Evolutionary conservation across 768 basidiomycete genomes (phyloP).

Genomic region (Mycena metata): DNA sequence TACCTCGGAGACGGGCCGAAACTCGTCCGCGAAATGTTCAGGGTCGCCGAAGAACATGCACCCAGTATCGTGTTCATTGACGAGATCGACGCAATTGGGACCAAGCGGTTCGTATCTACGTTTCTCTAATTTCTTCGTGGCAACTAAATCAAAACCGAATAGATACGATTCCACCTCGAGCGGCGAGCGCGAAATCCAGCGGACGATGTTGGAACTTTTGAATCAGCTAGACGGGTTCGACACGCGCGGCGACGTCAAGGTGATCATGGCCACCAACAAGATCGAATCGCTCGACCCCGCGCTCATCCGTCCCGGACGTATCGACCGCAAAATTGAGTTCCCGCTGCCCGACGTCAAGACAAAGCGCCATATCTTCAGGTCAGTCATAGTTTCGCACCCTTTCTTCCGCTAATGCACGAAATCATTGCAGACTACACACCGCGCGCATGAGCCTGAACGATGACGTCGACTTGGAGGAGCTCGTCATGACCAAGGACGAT

Average conservation of each 20-base stretch:
- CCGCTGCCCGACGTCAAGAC: conserved; percentile 98
- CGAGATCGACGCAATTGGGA: conserved; percentile 98
- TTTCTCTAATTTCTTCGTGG: neutral
- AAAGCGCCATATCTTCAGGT: conserved; percentile 98
- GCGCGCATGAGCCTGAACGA: conserved; percentile 91
- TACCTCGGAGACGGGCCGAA: conserved; percentile 99
- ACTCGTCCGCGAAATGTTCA: conserved; percentile 96
- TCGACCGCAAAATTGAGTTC: conserved; percentile 99
- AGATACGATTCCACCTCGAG: conserved; percentile 99
- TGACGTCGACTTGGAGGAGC: conserved; percentile 96
- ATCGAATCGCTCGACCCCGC: conserved; percentile 98
- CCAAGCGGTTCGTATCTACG: conserved; percentile 82
- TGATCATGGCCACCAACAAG: conserved; percentile 99
- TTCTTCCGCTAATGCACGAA: conserved; percentile 23
- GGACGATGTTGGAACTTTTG: conserved; percentile 98
- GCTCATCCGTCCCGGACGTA: conserved; percentile 97
- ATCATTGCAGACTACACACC: conserved; percentile 81
- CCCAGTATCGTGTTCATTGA: conserved; percentile 99
- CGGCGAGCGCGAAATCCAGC: conserved; percentile 98
- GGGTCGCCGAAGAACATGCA: conserved; percentile 97
- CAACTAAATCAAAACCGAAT: conserved; percentile 22
- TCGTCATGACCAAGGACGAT: conserved; percentile 96
- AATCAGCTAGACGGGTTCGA: conserved; percentile 99
- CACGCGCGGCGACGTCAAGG: conserved; percentile 98
- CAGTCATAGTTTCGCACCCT: conserved; percentile 29